Percentiles rank a stretch among this genome's conserved stretches.
Evolutionary conservation across 345 rosid species (phyloP).

Genomic region (Brassica cretica): DNA sequence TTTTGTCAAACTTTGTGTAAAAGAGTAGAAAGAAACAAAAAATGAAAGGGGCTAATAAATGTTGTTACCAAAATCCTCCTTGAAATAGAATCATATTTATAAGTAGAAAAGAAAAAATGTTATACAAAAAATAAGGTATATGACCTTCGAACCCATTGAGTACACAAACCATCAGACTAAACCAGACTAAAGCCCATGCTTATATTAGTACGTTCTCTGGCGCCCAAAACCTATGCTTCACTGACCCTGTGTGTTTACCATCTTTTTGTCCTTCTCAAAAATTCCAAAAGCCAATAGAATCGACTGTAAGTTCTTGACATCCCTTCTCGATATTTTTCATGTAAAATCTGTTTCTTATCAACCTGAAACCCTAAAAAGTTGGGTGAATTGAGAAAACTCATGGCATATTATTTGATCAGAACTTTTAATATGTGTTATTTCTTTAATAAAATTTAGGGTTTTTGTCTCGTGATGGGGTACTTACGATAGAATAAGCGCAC

Average conservation of each 20-base stretch:
- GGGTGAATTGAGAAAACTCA: not conserved
- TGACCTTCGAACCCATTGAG: too few relatives aligned
- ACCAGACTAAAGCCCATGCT: too few relatives aligned
- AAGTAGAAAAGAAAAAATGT: too few relatives aligned
- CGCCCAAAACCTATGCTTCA: too few relatives aligned
- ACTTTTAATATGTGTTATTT: not conserved
- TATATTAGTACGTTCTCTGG: too few relatives aligned
- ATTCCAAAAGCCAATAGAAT: not conserved
- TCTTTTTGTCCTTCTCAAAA: not conserved
- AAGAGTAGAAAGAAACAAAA: too few relatives aligned
- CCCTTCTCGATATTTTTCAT: not conserved
- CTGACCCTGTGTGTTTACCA: not conserved
- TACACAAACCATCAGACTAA: too few relatives aligned
- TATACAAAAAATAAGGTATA: too few relatives aligned
- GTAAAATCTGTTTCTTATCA: not conserved
- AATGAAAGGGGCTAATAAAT: too few relatives aligned
- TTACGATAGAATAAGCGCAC: slow-evolving; percentile 4
- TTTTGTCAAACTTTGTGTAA: too few relatives aligned
- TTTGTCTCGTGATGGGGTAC: not conserved
- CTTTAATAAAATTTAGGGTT: not conserved
- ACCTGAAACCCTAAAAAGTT: not conserved
- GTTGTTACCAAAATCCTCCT: too few relatives aligned
- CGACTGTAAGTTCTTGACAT: not conserved
- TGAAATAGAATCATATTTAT: too few relatives aligned
- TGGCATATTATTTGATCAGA: not conserved